phyloP scores from a whole-genome alignment of 139 green algal genomes.

The Astrephomene gubernaculifera region DNA sequence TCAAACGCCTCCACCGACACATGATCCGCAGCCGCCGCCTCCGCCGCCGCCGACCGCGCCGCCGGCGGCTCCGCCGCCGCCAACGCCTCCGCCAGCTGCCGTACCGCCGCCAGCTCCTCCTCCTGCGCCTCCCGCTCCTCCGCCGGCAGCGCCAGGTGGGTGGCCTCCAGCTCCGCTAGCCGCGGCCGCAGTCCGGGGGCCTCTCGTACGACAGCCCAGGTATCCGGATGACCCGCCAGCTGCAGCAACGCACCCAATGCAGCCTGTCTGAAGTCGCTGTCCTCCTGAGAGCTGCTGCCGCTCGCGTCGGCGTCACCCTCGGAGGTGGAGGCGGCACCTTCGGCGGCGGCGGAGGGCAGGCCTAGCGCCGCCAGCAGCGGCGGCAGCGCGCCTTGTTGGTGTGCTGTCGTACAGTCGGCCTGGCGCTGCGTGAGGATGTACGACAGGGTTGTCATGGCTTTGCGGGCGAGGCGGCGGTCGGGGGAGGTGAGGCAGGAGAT shows the following conservation, averaged over 20 bases:
- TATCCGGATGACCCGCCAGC: slow-evolving; percentile 47
- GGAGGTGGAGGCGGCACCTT: not conserved
- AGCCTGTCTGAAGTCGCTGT: slow-evolving; percentile 58
- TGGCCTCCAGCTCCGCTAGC: slow-evolving; percentile 48
- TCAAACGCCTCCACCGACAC: slow-evolving; percentile 40
- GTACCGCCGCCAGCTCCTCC: slow-evolving; percentile 22
- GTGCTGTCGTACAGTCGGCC: slow-evolving; percentile 24
- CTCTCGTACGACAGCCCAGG: slow-evolving; percentile 42
- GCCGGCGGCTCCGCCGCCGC: slow-evolving; percentile 21
- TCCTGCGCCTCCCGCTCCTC: slow-evolving; percentile 52
- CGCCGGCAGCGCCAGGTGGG: slow-evolving; percentile 44
- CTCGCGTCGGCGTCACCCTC: not conserved
- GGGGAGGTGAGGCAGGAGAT: not conserved
- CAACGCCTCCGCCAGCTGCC: slow-evolving; percentile 14
- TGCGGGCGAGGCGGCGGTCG: slow-evolving; percentile 47
- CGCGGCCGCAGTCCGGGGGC: slow-evolving; percentile 23
- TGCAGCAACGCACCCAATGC: slow-evolving; percentile 55
- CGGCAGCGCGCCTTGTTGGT: slow-evolving; percentile 1
- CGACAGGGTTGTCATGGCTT: slow-evolving; percentile 53
- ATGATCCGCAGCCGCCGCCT: slow-evolving; percentile 26
- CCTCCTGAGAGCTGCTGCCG: slow-evolving; percentile 3
- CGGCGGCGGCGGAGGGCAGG: not conserved
- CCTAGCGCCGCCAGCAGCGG: slow-evolving; percentile 28
- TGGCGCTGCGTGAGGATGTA: slow-evolving; percentile 49
- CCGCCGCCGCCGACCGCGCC: not conserved